phyloP scores from a whole-genome alignment of 2,329 filamentous ascomycete species.

The Exophiala calicioides region DNA sequence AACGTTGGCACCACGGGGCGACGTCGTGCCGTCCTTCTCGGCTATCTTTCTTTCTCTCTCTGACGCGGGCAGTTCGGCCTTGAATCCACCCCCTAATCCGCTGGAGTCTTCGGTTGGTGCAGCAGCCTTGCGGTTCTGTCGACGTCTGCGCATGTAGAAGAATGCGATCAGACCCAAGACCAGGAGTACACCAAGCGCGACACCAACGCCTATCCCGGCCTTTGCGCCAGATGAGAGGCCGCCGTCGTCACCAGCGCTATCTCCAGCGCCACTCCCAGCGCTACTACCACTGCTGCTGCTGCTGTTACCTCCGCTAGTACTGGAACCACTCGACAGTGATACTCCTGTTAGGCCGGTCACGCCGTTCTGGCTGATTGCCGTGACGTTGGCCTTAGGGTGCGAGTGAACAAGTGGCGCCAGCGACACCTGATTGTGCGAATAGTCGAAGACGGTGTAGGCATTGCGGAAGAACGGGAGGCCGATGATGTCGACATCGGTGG shows the following conservation, averaged over 20 bases:
- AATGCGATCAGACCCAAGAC: neutral
- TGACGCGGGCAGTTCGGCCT: neutral
- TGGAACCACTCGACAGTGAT: neutral
- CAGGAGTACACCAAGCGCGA: neutral
- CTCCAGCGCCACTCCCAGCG: no score
- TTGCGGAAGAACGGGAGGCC: neutral
- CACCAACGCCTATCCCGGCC: constrained; percentile 4
- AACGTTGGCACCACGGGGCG: neutral
- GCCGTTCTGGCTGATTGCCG: neutral
- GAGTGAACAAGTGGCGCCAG: neutral
- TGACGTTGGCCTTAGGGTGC: neutral
- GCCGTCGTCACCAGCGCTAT: no score
- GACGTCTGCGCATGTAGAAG: neutral
- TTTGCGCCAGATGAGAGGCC: constrained; percentile 4
- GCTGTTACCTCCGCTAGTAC: no score
- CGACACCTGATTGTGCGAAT: neutral
- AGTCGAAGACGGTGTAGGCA: neutral
- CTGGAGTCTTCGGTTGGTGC: neutral
- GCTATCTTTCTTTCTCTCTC: neutral
- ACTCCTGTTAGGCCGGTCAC: neutral
- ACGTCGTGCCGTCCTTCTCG: neutral
- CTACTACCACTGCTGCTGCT: no score
- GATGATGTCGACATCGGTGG: neutral
- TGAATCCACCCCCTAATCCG: neutral
- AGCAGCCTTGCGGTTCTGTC: neutral